These are phyloP conservation scores for Candida krabiensis DNA, from an alignment of 805 yeast genomes.

Conservation along the genomic window DNA sequence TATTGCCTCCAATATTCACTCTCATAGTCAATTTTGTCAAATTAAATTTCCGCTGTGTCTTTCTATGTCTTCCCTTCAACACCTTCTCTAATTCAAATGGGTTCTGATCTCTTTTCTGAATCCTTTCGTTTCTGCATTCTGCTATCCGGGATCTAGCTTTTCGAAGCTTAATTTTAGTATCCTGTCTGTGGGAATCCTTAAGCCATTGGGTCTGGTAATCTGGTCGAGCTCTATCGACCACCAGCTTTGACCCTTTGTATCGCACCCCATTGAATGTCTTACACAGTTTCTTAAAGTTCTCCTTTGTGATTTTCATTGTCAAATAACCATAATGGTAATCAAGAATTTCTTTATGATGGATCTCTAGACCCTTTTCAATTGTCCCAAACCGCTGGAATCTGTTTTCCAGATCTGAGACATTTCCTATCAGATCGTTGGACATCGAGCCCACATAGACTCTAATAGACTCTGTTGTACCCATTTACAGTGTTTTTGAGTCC, in stretches of 20 bases:
- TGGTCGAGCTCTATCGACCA: conserved; percentile 62
- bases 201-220: conserved; percentile 48
- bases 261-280: conserved; percentile 65
- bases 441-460: conserved; percentile 67
- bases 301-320: conserved; percentile 51
- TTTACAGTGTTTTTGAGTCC: background rate
- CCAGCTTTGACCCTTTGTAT: conserved; percentile 71
- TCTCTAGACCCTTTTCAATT: conserved; percentile 45
- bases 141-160: conserved; percentile 36
- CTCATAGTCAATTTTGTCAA: conserved; percentile 62
- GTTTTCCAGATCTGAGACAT: conserved; percentile 44
- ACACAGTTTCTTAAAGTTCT: conserved; percentile 49
- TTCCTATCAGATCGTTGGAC: conserved; percentile 50
- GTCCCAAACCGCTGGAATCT: conserved; percentile 68
- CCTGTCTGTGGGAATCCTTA: conserved; percentile 44
- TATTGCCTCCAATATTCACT: conserved; percentile 54
- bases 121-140: conserved; percentile 36
- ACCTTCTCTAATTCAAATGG: conserved; percentile 28
- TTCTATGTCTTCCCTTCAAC: conserved; percentile 60
- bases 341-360: conserved; percentile 53
- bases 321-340: conserved; percentile 66
- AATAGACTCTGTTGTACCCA: background rate
- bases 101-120: conserved; percentile 44
- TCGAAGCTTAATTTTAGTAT: conserved; percentile 28
- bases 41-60: conserved; percentile 48